Percentiles rank a stretch among this genome's conserved stretches.
These are phyloP conservation scores for Phytophthora pinifolia DNA, from an alignment of 352 stramenopile species.

Conservation along the genomic window DNA sequence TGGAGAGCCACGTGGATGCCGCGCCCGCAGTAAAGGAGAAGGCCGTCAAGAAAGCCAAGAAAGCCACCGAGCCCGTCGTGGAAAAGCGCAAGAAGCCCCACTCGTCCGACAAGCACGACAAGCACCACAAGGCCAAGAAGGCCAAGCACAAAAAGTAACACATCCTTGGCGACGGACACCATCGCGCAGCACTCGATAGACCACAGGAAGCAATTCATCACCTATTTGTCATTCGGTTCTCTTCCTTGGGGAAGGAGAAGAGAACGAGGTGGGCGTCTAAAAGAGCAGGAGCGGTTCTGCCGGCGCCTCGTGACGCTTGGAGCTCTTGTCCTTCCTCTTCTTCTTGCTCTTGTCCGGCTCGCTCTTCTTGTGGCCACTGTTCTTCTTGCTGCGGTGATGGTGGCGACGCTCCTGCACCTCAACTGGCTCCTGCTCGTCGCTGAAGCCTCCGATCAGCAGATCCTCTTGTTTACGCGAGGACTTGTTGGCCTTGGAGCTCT, in stretches of 20 bases:
- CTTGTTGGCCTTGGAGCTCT: constrained; percentile 35
- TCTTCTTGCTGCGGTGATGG: constrained; percentile 41
- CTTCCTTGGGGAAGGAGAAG: constrained; percentile 10
- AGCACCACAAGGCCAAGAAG: constrained; percentile 59
- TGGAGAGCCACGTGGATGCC: constrained; percentile 42
- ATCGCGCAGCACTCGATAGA: constrained; percentile 41
- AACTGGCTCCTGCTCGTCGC: constrained; percentile 33
- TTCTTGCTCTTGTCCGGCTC: constrained; percentile 42
- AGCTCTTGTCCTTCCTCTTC: constrained; percentile 46
- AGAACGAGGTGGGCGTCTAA: constrained; percentile 46
- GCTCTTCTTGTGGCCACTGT: constrained; percentile 51
- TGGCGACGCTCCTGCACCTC: constrained; percentile 25
- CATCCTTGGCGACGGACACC: constrained; percentile 16
- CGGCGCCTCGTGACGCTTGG: constrained; percentile 48
- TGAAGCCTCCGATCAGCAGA: constrained; percentile 45
- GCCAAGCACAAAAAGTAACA: constrained; percentile 48
- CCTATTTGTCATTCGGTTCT: constrained; percentile 40
- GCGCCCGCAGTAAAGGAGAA: constrained; percentile 18
- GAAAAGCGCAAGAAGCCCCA: constrained; percentile 41
- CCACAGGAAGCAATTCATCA: constrained; percentile 35
- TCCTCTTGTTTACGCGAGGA: constrained; percentile 27
- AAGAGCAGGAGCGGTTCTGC: constrained; percentile 77
- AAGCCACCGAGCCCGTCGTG: constrained; percentile 7
- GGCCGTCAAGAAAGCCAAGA: constrained; percentile 2
- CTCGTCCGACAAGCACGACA: constrained; percentile 32